Evolutionary conservation across 2,329 filamentous ascomycete species (phyloP), one percentile per base, ranked within the genome.

Genomic region (Hymenoscyphus fraxineus): DNA sequence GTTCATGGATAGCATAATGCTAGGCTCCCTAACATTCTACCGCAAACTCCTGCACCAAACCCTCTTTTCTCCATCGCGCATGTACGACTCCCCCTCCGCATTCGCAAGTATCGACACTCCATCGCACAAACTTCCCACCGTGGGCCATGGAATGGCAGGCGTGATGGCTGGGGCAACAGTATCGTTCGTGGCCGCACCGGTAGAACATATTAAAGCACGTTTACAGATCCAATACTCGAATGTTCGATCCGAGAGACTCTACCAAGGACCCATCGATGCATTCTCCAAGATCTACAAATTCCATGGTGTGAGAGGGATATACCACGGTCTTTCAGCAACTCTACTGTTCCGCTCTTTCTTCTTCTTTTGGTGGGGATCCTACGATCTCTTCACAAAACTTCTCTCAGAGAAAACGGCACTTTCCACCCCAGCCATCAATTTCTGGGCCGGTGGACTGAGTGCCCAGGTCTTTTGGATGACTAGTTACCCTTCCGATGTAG

Each of bases 301-400:
- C 60, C 92, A 98, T 76, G 94, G 95, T 57, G 72, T 97, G 2
- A 75, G 78, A 27, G 95, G 94, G 41, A 77, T 99, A 7, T 99
- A 94, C 77, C 93, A 92, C 75, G 95, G 95, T 0, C 83, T 99
- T 13, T 81, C 79, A 44, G 91, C 95, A 1, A 98, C 95, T 0
- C 80, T 98, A 59, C 78, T 98, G 58, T 98, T 98, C 80, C 86
- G 95, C 19, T 87, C 88, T 15, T 96, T 94, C 80, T 99, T 99
- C 82, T 97, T 97, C 83, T 95, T 89, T 80, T 98, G 93, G 93
- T 99, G 95, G 95, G 88, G 88, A n/a, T 90, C 88, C 66, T 99
- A 99, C 80, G 94, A 97, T 73, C 71, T 97, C 38, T 84, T 98
- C 70, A 91, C 91, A 5, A 82, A 86, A 27, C 79, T 83, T 65